Conservation (phyloP, 805 yeast genomes). For the Cyberlindnera lachancei region DNA sequence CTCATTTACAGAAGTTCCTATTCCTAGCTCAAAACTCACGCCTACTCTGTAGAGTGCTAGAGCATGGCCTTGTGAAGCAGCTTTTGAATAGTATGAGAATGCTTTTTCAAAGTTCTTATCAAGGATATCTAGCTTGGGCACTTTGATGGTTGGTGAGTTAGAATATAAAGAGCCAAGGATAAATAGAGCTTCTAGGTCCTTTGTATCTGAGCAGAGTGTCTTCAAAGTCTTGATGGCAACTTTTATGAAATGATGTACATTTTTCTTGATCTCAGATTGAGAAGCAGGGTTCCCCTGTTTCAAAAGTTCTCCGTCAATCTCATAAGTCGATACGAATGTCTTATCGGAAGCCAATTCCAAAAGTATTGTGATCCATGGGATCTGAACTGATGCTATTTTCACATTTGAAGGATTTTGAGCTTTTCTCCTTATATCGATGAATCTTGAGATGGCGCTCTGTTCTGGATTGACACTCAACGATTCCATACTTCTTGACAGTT, state of each 20-base stretch:
- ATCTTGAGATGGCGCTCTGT: neutral
- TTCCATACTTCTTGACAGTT: neutral
- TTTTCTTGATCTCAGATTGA: slow-evolving; percentile 38
- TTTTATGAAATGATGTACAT: slow-evolving; percentile 45
- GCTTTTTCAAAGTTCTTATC: slow-evolving; percentile 55
- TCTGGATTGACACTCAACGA: neutral
- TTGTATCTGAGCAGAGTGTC: slow-evolving; percentile 42
- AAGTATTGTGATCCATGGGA: slow-evolving; percentile 54
- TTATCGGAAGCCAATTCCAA: slow-evolving; percentile 38
- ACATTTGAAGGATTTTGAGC: slow-evolving; percentile 28
- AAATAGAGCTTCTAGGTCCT: slow-evolving; percentile 49
- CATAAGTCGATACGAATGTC: slow-evolving; percentile 34
- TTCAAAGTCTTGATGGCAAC: slow-evolving; percentile 56
- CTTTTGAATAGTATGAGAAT: slow-evolving; percentile 48
- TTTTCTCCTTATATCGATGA: slow-evolving; percentile 14
- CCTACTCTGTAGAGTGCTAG: slow-evolving; percentile 64
- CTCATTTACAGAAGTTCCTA: slow-evolving; percentile 40
- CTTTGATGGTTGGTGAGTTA: slow-evolving; percentile 37
- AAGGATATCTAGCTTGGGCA: slow-evolving; percentile 40
- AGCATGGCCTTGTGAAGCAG: slow-evolving; percentile 50
- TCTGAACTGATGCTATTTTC: slow-evolving; percentile 38
- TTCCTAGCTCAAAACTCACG: slow-evolving; percentile 62
- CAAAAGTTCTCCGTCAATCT: slow-evolving; percentile 39
- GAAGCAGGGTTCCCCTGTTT: slow-evolving; percentile 30
- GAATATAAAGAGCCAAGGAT: slow-evolving; percentile 57